Evolutionary conservation across 2,329 filamentous ascomycete species (phyloP).

Genomic region (Arthrobotrys sinensis): DNA sequence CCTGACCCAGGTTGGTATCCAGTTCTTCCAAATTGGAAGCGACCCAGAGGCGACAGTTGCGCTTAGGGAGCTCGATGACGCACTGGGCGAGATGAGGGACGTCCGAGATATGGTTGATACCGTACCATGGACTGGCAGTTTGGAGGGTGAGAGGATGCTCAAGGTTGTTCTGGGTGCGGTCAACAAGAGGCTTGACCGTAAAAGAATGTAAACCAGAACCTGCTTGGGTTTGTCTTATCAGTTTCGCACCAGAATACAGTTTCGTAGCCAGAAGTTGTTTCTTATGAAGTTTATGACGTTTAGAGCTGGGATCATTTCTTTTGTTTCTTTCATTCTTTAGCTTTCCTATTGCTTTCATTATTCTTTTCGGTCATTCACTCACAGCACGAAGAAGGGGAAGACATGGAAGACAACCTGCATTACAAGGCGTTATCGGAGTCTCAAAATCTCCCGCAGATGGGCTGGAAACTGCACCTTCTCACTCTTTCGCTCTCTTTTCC

Average conservation of each 20-base stretch:
- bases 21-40: constrained; percentile 94
- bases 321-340: constrained; percentile 10
- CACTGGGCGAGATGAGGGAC: constrained; percentile 72
- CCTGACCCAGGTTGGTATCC: constrained; percentile 87
- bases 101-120: constrained; percentile 94
- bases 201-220: constrained; percentile 58
- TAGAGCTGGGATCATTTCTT: not conserved
- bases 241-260: not conserved
- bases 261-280: not conserved
- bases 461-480: constrained; percentile 24
- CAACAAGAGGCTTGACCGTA: constrained; percentile 76
- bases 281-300: constrained; percentile 12
- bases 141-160: constrained; percentile 81
- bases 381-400: constrained; percentile 14
- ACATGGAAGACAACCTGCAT: constrained; percentile 21
- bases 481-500: constrained; percentile 9
- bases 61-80: constrained; percentile 82
- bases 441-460: constrained; percentile 24
- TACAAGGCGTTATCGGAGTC: constrained; percentile 58
- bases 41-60: constrained; percentile 77
- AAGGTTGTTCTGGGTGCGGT: constrained; percentile 88
- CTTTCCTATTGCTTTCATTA: not conserved
- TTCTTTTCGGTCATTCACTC: constrained; percentile 21
- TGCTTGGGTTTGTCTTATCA: not conserved
- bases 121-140: constrained; percentile 77